Percentiles rank a stretch among this genome's conserved stretches.
These are phyloP conservation scores for Sugiyamaella neomexicana DNA, from an alignment of 1,139 yeast species.

Conservation along the genomic window DNA sequence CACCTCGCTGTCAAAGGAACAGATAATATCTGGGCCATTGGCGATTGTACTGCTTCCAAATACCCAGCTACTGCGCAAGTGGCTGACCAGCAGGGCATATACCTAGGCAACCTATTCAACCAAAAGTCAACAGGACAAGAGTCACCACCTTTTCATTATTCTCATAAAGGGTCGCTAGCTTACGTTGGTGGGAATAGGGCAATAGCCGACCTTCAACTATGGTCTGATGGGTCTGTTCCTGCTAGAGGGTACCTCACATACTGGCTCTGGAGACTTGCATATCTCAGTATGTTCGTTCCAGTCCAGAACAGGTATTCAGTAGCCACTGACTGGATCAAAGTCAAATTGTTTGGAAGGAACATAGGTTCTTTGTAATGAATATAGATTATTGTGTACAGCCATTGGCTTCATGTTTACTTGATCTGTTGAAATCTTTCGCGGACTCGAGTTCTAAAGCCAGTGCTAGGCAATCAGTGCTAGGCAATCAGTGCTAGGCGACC, in stretches of 20 bases:
- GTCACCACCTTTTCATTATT: slow-evolving; percentile 50
- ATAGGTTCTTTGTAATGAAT: slow-evolving; percentile 38
- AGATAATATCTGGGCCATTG: slow-evolving; percentile 79
- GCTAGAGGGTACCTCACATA: slow-evolving; percentile 85
- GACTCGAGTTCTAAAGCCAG: no score
- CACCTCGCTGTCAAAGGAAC: slow-evolving; percentile 81
- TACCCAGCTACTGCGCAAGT: slow-evolving; percentile 97
- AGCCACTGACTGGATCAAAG: slow-evolving; percentile 83
- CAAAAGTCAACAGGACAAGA: slow-evolving; percentile 47
- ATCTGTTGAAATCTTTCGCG: no score
- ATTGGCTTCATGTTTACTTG: no score
- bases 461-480: no score
- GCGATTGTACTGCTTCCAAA: slow-evolving; percentile 90
- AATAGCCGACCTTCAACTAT: slow-evolving; percentile 78
- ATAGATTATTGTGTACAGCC: no score
- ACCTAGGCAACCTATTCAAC: slow-evolving; percentile 70
- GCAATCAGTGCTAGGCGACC: no score
- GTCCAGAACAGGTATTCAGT: slow-evolving; percentile 84
- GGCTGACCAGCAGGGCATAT: slow-evolving; percentile 91
- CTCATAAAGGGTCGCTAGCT: slow-evolving; percentile 64
- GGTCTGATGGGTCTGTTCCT: slow-evolving; percentile 84
- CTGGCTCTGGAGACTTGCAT: slow-evolving; percentile 92
- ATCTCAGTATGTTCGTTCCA: slow-evolving; percentile 88
- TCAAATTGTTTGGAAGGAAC: slow-evolving; percentile 86
- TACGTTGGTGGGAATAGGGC: slow-evolving; percentile 86